phyloP scores from a whole-genome alignment of 257 asterid species.

The Salvia rosmarinus region DNA sequence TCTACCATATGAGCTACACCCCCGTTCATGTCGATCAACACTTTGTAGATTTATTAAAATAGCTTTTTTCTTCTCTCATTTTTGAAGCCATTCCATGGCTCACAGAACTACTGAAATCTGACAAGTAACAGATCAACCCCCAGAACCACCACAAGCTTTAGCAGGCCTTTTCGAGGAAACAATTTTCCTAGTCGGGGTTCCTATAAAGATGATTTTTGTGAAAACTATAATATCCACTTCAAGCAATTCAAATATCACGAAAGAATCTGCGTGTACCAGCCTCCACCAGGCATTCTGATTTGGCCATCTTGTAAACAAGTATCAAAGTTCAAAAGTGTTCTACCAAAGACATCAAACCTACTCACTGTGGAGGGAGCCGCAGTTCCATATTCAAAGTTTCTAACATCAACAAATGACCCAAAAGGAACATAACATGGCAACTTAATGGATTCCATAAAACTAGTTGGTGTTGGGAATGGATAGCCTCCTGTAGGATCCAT shows the following conservation, averaged over 20 bases:
- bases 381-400: neutral
- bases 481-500: slow-evolving; percentile 3
- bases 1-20: slow-evolving; percentile 99
- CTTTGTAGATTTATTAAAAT: no score
- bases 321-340: neutral
- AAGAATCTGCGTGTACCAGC: neutral
- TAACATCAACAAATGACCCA: slow-evolving; percentile 9
- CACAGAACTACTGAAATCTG: slow-evolving; percentile 28
- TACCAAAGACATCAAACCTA: neutral
- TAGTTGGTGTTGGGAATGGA: slow-evolving; percentile 12
- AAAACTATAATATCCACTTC: slow-evolving; percentile 28
- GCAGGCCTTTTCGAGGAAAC: slow-evolving; percentile 19
- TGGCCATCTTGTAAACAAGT: neutral
- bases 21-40: slow-evolving; percentile 39
- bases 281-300: no score
- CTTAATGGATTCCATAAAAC: slow-evolving; percentile 7
- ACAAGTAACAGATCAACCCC: slow-evolving; percentile 18
- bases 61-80: no score
- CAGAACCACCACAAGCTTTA: slow-evolving; percentile 26
- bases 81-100: no score
- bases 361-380: no score
- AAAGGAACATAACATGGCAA: neutral
- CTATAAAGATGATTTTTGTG: slow-evolving; percentile 5
- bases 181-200: slow-evolving; percentile 29
- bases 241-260: slow-evolving; percentile 24